Evolutionary conservation across 164 flowering plant genomes (phyloP), one percentile per base, ranked within the genome.

Genomic region (Stephania yunnanensis): DNA sequence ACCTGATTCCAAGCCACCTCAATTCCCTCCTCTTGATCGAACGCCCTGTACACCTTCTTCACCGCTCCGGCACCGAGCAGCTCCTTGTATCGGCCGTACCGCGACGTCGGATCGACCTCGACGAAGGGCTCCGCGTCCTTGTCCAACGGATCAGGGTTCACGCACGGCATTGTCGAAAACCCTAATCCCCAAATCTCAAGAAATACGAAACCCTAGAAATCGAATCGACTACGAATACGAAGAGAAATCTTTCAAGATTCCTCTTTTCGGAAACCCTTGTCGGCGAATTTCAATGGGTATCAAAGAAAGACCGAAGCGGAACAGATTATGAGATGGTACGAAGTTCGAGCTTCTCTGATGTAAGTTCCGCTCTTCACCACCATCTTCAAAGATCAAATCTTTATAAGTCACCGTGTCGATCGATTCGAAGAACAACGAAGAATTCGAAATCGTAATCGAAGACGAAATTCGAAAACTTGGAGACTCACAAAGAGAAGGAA

Each of bases 1-100:
- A 91, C 93, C 46, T 90, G 92, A 74, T 89, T 90, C 97, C 97
- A 92, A 0, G 97, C 97, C n/a, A 92, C 93, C 72, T 91, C 97
- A 73, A 81, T 88, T 1, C 94, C 97, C 81, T 91, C 95, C 72
- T 86, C 86, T 69, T 90, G 95, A 82, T 92, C 97, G 76, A 92
- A 92, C 10, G 87, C 97, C 45, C 94, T 65, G 64, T 91, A 92
- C 0, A 92, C 97, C 74, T 84, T 90, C 81, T 92, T 92, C 72
- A 92, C 90, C 1, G 97, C 87, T 8, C 94, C 95, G 13, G 74
- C 31, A n/a, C 97, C 97, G 1, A 92, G 83, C 10, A 92, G 83
- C 17, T 89, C 95, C 9, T 17, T 15, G 80, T 92, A 92, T 2
- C 95, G 84, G 1, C 95, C 95, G 72, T 79, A 91, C 12, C 96